These are phyloP conservation scores for Wickerhamomyces rabaulensis DNA, from an alignment of 805 yeast species.

Conservation along the genomic window DNA sequence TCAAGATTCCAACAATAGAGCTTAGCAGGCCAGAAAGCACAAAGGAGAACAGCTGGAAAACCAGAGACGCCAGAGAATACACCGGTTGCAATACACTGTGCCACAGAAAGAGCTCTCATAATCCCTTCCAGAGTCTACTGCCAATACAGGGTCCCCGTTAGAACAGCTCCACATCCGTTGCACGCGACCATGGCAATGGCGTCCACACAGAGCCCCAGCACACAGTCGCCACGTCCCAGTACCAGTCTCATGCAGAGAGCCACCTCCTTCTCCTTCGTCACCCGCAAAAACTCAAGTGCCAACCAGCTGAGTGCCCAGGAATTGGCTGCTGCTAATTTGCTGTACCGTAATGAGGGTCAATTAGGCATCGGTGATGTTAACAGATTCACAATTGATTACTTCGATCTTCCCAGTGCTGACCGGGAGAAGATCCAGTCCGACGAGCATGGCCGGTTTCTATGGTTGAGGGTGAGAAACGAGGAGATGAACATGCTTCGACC, in stretches of 20 bases:
- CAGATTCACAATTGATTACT: conserved; percentile 8
- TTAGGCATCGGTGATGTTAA: conserved; percentile 19
- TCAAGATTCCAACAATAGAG: too few relatives aligned
- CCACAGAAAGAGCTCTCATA: too few relatives aligned
- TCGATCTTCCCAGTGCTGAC: background rate
- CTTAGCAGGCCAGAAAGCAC: too few relatives aligned
- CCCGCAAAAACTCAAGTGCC: background rate
- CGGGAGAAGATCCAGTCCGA: conserved; percentile 3
- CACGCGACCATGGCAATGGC: background rate
- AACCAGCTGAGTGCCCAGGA: background rate
- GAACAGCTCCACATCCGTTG: too few relatives aligned
- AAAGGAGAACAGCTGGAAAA: too few relatives aligned
- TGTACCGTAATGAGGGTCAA: conserved; percentile 8
- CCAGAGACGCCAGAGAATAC: too few relatives aligned
- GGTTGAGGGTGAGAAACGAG: conserved; percentile 58
- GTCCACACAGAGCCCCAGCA: background rate
- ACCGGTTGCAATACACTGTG: too few relatives aligned
- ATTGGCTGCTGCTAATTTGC: conserved; percentile 5
- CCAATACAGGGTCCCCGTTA: too few relatives aligned
- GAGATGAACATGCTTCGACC: conserved; percentile 76
- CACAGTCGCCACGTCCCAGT: background rate
- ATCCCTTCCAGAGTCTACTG: too few relatives aligned
- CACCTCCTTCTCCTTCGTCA: background rate
- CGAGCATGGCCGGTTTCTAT: conserved; percentile 22
- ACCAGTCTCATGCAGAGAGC: background rate